Base-by-base conservation (phyloP, 306 rosid species). In the Quercus alba region DNA sequence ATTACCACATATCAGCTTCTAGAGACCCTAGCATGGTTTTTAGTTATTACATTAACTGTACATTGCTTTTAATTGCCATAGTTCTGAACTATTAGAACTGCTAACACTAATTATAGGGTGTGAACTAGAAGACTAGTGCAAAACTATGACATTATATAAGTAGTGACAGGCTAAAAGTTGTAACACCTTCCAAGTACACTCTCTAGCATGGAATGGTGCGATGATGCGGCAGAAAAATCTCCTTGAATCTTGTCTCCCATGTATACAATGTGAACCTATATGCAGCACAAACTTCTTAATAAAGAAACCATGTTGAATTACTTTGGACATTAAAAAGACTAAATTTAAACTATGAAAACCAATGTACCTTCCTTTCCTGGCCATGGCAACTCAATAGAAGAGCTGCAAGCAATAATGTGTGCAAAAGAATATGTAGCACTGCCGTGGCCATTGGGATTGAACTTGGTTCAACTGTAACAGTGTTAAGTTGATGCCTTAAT, bases 101-200 rank as follows among this genome's bases (percentile, higher is more conserved):
- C 54, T 49, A 49, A 3, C 54, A 49, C 46, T 41, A 41, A 41
- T 41, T 7, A 41, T 41, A 8, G 46, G 46, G 12, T 41, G 12
- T 41, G 8, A 8, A 8, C 46, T 2, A 41, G 11, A 41, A 41
- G 3, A 8, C 54, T 49, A 1, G 54, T 10, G 54, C 17, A 12
- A 49, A 49, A 49, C 5, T 49, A 49, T 3, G 5, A 49, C 54
- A 49, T 49, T 13, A 41, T 8, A 2, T 41, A 12, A 49, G 18
- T 21, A 67, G 4, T 17, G 35, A 35, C n/a, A 68, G 10, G 52
- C 5, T 3, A 19, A 8, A 35, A 9, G 3, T 1, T 18, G 56
- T 18, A 8, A 41, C 25, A 84, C 84, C 77, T 84, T 77, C 87
- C 87, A 51, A 80, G 87, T 33, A 84, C 79, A 21, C 44, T 41